These are phyloP conservation scores for Saccharum officinarum DNA, from an alignment of 176 grass and related monocot species.

Conservation along the genomic window DNA sequence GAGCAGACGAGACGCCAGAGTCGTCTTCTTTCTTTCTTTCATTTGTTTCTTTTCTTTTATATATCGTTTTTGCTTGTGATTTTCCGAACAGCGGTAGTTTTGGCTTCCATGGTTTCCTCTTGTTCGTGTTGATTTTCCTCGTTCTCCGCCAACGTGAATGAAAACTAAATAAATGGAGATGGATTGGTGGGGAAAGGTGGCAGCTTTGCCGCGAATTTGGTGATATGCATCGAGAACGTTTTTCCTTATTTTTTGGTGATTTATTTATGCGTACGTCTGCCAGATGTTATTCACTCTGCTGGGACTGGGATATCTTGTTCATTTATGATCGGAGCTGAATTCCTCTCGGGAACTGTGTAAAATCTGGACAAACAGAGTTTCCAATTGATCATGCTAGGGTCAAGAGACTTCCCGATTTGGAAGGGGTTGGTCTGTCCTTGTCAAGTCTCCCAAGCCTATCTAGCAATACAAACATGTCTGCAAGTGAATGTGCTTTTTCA, in stretches of 20 bases:
- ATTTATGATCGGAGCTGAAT: not conserved
- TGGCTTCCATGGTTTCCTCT: not conserved
- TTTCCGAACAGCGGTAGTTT: not conserved
- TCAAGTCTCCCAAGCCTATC: not conserved
- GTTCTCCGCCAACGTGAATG: not conserved
- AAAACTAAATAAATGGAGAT: not conserved
- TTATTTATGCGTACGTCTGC: not conserved
- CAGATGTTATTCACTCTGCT: not conserved
- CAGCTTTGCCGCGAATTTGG: not conserved
- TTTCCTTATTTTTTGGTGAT: not conserved
- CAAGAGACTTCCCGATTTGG: not conserved
- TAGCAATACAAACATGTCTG: not conserved
- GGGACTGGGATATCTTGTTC: not conserved
- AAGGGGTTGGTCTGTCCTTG: slow-evolving; percentile 5
- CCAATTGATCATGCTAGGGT: not conserved
- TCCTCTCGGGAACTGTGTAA: not conserved
- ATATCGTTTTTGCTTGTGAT: not conserved
- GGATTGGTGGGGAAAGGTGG: not conserved
- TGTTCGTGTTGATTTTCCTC: not conserved
- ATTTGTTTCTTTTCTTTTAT: not conserved
- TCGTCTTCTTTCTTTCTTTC: not conserved
- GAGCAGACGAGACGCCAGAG: not conserved
- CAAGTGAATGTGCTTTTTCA: slow-evolving; percentile 13
- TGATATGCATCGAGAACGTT: not conserved
- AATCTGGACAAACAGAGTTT: not conserved